phyloP scores from a whole-genome alignment of 163 green algal species.

The Chlamydomonas reinhardtii region DNA sequence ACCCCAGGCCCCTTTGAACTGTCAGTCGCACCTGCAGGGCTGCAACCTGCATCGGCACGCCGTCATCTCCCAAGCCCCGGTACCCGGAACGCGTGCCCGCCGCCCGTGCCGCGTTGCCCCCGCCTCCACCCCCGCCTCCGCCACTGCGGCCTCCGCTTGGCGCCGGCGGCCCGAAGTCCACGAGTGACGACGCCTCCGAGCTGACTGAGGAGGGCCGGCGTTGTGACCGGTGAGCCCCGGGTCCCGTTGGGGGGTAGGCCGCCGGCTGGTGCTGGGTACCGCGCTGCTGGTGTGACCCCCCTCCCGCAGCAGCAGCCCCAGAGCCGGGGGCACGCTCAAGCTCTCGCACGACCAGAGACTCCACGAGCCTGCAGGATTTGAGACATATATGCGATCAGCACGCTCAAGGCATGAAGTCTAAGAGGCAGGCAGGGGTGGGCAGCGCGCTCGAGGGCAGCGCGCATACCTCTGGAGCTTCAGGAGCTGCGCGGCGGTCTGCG shows the following conservation, averaged over 20 bases:
- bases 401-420: not conserved
- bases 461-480: constrained; percentile 17
- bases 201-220: not conserved
- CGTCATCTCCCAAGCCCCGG: not conserved
- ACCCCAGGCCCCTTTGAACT: no score
- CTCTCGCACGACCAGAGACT: constrained; percentile 32
- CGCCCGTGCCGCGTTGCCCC: no score
- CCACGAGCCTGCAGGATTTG: constrained; percentile 19
- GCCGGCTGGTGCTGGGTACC: no score
- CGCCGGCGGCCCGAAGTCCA: not conserved
- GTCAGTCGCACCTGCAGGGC: constrained; percentile 30
- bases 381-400: no score
- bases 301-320: no score
- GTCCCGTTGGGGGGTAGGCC: no score
- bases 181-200: not conserved
- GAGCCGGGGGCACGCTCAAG: constrained; percentile 9
- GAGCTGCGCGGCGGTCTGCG: constrained; percentile 14
- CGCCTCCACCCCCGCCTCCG: no score
- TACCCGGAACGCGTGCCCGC: no score
- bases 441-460: not conserved
- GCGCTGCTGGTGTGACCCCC: no score
- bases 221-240: no score
- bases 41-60: constrained; percentile 2
- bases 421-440: not conserved
- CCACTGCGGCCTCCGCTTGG: no score